Evolutionary conservation across 2,329 filamentous ascomycete genomes (phyloP).

Genomic region (Pseudofabraea citricarpa): DNA sequence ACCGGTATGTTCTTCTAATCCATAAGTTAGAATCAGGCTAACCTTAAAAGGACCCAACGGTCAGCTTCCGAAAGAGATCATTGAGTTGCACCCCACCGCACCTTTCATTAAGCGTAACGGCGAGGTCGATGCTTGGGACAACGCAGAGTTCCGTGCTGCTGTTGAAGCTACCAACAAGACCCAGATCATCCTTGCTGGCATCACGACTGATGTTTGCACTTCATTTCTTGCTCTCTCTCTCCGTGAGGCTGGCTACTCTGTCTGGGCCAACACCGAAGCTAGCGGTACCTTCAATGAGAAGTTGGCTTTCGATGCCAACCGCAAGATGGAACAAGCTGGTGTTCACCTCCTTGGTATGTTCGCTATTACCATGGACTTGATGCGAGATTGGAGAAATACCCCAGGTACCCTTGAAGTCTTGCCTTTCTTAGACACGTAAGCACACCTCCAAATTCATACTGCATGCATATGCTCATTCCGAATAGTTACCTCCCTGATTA

Average conservation of each 20-base stretch:
- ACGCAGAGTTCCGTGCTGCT: conserved; percentile 60
- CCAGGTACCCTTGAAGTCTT: conserved; percentile 52
- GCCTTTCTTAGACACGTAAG: conserved; percentile 54
- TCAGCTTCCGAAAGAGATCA: conserved; percentile 63
- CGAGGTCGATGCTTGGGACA: conserved; percentile 76
- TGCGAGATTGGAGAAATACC: conserved; percentile 14
- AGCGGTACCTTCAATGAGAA: conserved; percentile 60
- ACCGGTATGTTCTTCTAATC: conserved; percentile 28
- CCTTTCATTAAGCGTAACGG: conserved; percentile 64
- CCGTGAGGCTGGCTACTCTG: conserved; percentile 64
- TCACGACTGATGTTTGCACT: conserved; percentile 72
- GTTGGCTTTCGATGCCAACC: conserved; percentile 59
- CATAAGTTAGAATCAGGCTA: background rate
- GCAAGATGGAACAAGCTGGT: conserved; percentile 61
- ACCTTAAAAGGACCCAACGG: conserved; percentile 58
- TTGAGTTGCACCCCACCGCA: conserved; percentile 59
- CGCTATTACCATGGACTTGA: conserved; percentile 21
- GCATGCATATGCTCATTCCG: conserved; percentile 3
- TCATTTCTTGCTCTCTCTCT: conserved; percentile 71
- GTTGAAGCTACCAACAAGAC: conserved; percentile 59
- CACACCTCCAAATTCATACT: background rate
- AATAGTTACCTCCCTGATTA: conserved; percentile 56
- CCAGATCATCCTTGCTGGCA: conserved; percentile 69
- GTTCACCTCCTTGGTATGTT: conserved; percentile 43
- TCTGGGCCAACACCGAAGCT: conserved; percentile 70